Conservation (phyloP, 257 asterid genomes). For the Nicotiana benthamiana region DNA sequence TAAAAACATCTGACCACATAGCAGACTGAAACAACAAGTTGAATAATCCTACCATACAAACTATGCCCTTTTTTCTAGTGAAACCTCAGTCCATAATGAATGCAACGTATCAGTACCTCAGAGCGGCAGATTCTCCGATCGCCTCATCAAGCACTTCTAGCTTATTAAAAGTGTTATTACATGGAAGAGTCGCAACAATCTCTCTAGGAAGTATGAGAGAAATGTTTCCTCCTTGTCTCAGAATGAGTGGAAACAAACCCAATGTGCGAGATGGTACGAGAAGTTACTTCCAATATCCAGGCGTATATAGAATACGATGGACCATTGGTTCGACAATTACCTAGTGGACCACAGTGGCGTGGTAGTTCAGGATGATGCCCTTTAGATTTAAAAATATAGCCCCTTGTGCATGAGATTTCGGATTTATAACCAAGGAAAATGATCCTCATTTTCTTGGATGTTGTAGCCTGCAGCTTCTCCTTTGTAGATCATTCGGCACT, state of each 20-base stretch:
- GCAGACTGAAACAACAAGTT: not conserved
- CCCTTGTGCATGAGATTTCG: not conserved
- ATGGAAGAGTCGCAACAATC: too few species aligned
- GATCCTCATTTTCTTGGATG: not conserved
- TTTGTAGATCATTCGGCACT: not conserved
- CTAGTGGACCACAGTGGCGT: not conserved
- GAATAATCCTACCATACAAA: not conserved
- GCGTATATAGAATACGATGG: too few species aligned
- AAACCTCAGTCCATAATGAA: not conserved
- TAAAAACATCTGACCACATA: not conserved
- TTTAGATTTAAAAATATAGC: not conserved
- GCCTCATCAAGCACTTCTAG: too few species aligned
- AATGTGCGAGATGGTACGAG: too few species aligned
- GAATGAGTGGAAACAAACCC: too few species aligned
- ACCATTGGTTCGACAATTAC: not conserved
- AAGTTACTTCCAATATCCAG: too few species aligned
- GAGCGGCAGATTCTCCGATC: too few species aligned
- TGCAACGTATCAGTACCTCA: not conserved
- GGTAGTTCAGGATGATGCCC: not conserved
- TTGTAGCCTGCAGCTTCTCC: not conserved
- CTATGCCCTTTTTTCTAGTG: not conserved
- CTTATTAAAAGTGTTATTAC: too few species aligned
- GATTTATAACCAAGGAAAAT: not conserved
- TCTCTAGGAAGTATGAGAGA: too few species aligned
- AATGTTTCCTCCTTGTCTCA: too few species aligned